A percentile compares a stretch with the other conserved stretches of the same genome.
Conservation (phyloP, 768 basidiomycete species). For the Russula foetens region DNA sequence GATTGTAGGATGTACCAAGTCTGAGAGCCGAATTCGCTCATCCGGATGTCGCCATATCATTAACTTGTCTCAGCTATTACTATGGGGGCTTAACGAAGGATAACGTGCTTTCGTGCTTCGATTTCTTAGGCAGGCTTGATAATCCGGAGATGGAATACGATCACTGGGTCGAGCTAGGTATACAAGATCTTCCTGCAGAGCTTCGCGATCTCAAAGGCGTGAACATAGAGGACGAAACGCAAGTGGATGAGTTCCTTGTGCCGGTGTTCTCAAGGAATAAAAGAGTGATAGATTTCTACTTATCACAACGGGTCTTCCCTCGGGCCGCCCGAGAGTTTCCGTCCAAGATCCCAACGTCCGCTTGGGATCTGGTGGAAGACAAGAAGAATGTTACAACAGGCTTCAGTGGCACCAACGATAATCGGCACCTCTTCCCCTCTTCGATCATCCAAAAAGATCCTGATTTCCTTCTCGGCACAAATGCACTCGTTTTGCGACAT, state of each 20-base stretch:
- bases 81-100: conserved; percentile 35
- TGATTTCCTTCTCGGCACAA: conserved; percentile 27
- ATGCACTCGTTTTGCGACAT: conserved; percentile 28
- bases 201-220: conserved; percentile 31
- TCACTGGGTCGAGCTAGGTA: conserved; percentile 27
- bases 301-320: conserved; percentile 41
- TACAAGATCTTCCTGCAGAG: conserved; percentile 23
- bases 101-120: conserved; percentile 33
- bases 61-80: conserved; percentile 44
- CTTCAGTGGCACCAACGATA: conserved; percentile 49
- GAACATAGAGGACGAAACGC: conserved; percentile 34
- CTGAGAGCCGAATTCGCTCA: too few relatives aligned
- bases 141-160: conserved; percentile 37
- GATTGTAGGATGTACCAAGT: conserved; percentile 36
- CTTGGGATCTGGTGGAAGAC: too few relatives aligned
- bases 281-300: conserved; percentile 38
- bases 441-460: conserved; percentile 32
- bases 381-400: too few relatives aligned
- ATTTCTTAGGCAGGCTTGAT: conserved; percentile 32
- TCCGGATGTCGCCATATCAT: conserved; percentile 37
- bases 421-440: conserved; percentile 28
- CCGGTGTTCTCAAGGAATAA: conserved; percentile 32
- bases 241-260: conserved; percentile 24
- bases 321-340: conserved; percentile 42
- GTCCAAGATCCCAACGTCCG: too few relatives aligned